Evolutionary conservation across 2,329 filamentous ascomycete species (phyloP), one percentile per base, ranked within the genome.

Genomic region (Botrytis byssoidea): DNA sequence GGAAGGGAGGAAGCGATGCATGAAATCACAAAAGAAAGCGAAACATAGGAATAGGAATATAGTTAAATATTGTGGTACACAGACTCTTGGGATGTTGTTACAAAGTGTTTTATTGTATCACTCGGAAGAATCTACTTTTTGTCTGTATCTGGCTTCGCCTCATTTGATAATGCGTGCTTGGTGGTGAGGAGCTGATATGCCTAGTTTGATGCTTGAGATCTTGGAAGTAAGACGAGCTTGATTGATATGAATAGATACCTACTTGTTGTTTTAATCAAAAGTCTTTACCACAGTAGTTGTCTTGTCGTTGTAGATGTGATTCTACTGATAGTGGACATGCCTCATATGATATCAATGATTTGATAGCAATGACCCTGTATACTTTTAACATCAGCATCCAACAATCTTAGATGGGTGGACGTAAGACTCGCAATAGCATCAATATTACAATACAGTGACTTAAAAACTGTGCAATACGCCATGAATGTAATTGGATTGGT

Each of bases 11-110:
- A 22, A 57, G 51, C 25, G 35, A 57, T 42, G 46, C 25, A 22
- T 55, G 48, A 51, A 68, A 32, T 57, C 32, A 57, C 48, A 68
- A 37, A 68, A 68, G 35, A 51, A 42, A 51, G 70, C 32, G 68
- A 40, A 46, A n/a, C 25, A 70, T 44, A 60, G 70, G 61, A 65
- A 57, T 66, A 57, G 60, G 60, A 57, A 71, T n/a, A 67, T 67
- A 67, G 70, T 40, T 67, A 67, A 40, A 37, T 59, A 51, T 10
- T 57, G 66, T 22, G 40, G 66, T 37, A 57, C 35, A 57, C 66
- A 68, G 35, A 57, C 32, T 51, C 48, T 57, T 12, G 35, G 48
- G 35, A 46, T 10, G 14, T 20, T 46, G 25, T 68, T 57, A 35
- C 55, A 42, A 37, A 51, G n/a, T 35, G 35, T 68, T 42, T 42